Evolutionary conservation across 495 filamentous ascomycete genomes (phyloP), one percentile per base, ranked within the genome.

Genomic region (Clavariopsis aquatica): DNA sequence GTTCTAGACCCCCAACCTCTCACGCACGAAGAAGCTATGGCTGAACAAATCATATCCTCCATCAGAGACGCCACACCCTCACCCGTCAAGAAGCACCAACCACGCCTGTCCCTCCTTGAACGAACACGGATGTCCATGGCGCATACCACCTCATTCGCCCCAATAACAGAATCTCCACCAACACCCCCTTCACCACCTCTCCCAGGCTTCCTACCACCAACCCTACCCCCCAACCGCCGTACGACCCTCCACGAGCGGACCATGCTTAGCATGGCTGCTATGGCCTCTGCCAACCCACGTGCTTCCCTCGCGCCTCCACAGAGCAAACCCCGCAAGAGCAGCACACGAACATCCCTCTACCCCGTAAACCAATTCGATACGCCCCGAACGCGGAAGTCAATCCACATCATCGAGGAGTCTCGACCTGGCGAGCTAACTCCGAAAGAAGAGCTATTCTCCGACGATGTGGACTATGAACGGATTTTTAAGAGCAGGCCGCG

Each of bases 401-500:
- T 59, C 38, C 17, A 22, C 8, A 45, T 52, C 34, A 57, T 56
- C 36, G 59, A 74, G 34, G 71, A 63, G 36, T 43, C 52, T 34
- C 47, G 73, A 12, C 5, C 49, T 26, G 61, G 67, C 47, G 12
- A 49, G 19, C 47, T 49, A n/a, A 85, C 83, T 22, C 84, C 83
- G 2, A 77, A 78, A 24, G 84, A 88, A 68, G 75, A 81, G 52
- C 76, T 90, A 34, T 85, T 89, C 53, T 77, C 82, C 31, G 83
- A 85, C n/a, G 84, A 87, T 53, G 86, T 86, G 17, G 89, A 90
- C 67, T 92, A 94, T 71, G 87, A 89, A 52, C 89, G 87, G 54
- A 87, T 96, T 0, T 96, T 96, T 76, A 92, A 86, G 76, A 91
- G 89, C 41, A 75, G 92, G 63, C 92, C 92, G 1, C 89, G 87